A percentile compares a stretch with the other conserved stretches of the same genome.
Evolutionary conservation across 352 stramenopile genomes (phyloP).

Genomic region (Phytophthora pseudosyringae): DNA sequence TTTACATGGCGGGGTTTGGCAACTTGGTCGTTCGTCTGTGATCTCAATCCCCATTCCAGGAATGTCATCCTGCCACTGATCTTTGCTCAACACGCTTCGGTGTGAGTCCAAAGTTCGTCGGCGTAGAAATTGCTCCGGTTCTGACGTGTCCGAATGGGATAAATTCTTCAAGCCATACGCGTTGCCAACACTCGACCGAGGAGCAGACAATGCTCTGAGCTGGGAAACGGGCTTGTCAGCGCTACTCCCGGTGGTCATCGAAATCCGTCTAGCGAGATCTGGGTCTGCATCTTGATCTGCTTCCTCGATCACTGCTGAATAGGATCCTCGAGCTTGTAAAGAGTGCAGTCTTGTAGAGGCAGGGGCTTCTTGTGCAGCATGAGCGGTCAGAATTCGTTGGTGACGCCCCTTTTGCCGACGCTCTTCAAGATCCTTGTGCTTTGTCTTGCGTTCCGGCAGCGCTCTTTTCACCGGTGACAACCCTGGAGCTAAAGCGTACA

Average conservation of each 20-base stretch:
- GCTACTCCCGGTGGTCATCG: slow-evolving; percentile 11
- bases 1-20: slow-evolving; percentile 17
- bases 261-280: slow-evolving; percentile 13
- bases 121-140: slow-evolving; percentile 69
- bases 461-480: slow-evolving; percentile 33
- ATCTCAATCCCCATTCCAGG: slow-evolving; percentile 63
- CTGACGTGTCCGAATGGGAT: slow-evolving; percentile 8
- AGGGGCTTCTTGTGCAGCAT: slow-evolving; percentile 25
- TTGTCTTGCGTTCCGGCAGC: slow-evolving; percentile 66
- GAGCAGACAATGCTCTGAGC: slow-evolving; percentile 26
- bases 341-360: slow-evolving; percentile 3
- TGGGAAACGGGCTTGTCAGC: slow-evolving; percentile 13
- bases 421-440: slow-evolving; percentile 66
- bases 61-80: slow-evolving; percentile 47
- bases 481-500: slow-evolving; percentile 12
- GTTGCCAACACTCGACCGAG: slow-evolving; percentile 40
- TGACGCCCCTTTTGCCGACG: slow-evolving; percentile 63
- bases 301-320: slow-evolving; percentile 24
- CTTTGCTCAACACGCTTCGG: slow-evolving; percentile 51
- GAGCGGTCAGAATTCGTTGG: slow-evolving; percentile 45
- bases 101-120: slow-evolving; percentile 34
- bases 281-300: slow-evolving; percentile 13
- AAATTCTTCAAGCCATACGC: slow-evolving; percentile 33
- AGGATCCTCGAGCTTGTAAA: slow-evolving; percentile 23
- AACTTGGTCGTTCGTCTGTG: slow-evolving; percentile 50